Base-by-base conservation (phyloP, 2,329 filamentous ascomycete species). In the Aspergillus sp. region DNA sequence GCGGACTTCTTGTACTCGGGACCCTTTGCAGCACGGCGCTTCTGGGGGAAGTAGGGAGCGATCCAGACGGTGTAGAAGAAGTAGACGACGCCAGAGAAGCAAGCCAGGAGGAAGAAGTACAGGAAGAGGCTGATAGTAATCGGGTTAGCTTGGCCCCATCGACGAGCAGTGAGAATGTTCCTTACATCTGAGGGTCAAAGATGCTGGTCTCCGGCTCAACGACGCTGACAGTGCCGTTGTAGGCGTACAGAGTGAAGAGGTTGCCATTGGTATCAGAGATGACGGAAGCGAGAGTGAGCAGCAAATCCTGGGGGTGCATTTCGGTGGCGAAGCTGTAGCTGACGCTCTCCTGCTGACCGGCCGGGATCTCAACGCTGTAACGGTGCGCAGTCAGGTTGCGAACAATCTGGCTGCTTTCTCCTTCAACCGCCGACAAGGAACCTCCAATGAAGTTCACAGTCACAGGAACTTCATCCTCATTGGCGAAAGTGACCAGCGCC, bases 41-140 rank as follows among this genome's bases (percentile, higher is more conserved):
- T 88, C 84, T 97, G 92, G 52, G 95, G 94, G 84, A 98, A 97
- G 75, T 99, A 90, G 13, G 92, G 89, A 72, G 92, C 91, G 79
- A 99, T 90, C 92, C 94, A 98, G 72, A 94, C 96, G 83, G 90
- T 95, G 87, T 99, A 99, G 81, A 97, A 92, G 79, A 97, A 97
- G 87, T 94, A 97, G 76, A 90, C 86, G 57, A 89, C 92, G 64
- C 90, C 92, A 66, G 80, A 87, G 76, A 96, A 96, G 65, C 84
- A 86, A 63, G 85, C 88, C 57, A 89, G 83, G 70, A 99, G 90
- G 83, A 98, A 89, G 75, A 97, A 84, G 84, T 98, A 98, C 65
- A 99, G 88, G 88, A 99, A 99, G 81, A 98, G 92, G 75, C 95
- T 98, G 65, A 15, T 38, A 23, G 4, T 13, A 45, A 38, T 10